Evolutionary conservation across 2,329 filamentous ascomycete genomes (phyloP), one percentile per base, ranked within the genome.

Genomic region (Zopfia rhizophila): DNA sequence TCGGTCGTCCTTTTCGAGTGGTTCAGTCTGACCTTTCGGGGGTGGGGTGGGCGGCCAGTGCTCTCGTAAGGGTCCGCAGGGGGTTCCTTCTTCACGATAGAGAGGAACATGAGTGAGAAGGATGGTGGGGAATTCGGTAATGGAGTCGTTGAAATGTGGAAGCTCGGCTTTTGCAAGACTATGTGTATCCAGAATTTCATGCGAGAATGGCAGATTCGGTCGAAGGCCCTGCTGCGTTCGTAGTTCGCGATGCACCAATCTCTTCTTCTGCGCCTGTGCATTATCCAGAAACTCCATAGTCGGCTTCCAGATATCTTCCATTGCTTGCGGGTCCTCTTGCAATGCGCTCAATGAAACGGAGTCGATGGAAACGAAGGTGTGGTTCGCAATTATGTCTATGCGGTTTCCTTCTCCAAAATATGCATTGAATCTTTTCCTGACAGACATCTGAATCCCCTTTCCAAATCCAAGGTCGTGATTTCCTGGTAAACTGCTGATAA

Each of bases 401-500:
- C 90, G 82, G 70, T 97, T 97, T n/a, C 87, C 84, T 43, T 94
- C 87, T 4, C 94, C 94, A 73, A 99, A 97, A 66, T 87, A 96
- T 3, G 87, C 84, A 62, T 88, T 84, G 69, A 97, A 99, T 12
- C 94, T 81, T 60, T 94, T 81, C 38, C 92, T 83, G 23, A 96
- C 90, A 0, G 88, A 80, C 7, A 87, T 68, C 66, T 96, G 90
- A 35, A 99, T 86, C 31, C 92, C 89, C 16, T 85, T 85, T 3
- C 90, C 93, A 65, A 97, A 96, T 0, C 94, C 94, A 28, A 97
- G 72, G 68, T 99, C 94, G 68, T 99, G 94, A 63, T 99, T 99
- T 2, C 94, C 94, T 0, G 94, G 94, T 45, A 99, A 68, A 64
- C 88, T 93, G 13, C 89, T 85, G 40, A 97, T 87, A 40, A 97